Evolutionary conservation across 805 yeast genomes (phyloP), one percentile per base, ranked within the genome.

Genomic region (Ogataea thermomethanolica): DNA sequence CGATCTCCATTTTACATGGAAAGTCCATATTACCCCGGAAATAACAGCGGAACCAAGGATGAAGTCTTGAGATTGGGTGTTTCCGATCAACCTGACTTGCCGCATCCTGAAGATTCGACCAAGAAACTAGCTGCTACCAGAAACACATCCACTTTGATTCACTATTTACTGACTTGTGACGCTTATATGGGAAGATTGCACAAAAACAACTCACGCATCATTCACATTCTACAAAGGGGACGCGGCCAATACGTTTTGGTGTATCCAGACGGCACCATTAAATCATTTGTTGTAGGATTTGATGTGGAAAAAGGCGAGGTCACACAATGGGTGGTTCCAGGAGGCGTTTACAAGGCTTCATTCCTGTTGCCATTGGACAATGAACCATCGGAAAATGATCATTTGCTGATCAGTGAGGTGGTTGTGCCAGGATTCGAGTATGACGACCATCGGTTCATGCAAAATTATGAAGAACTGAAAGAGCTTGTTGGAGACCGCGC

Each of bases 371-470:
- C 75, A n/a, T 52, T 63, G 29, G 46, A 41, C 14, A 62, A 54
- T 5, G 56, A 26, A 4, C 12, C 15, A 2, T 51, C 60, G 23
- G 50, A 51, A 13, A 59, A 67, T 24, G 76, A 74, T 31, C 67
- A 63, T 37, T 48, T 76, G 22, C 55, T 73, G 39, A 74, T 74
- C 31, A 74, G 79, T 52, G 80, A 76, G 48, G 77, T 77, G 14
- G 82, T 77, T 13, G 79, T 76, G 9, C 82, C 82, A 5, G 83
- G 83, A 0, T 77, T 77, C 50, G 81, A 77, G 40, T 77, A 66
- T 46, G 67, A 65, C 9, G 82, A 77, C 46, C 79, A 74, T 46
- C 54, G 59, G 31, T 74, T 74, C 50, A 60, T 76, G 64, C 47
- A 60, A 8, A 58, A 62, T 13, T 41, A 48, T 14, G 57, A 61